Conservation (phyloP, 257 asterid genomes). For the Leonotis leonurus region DNA sequence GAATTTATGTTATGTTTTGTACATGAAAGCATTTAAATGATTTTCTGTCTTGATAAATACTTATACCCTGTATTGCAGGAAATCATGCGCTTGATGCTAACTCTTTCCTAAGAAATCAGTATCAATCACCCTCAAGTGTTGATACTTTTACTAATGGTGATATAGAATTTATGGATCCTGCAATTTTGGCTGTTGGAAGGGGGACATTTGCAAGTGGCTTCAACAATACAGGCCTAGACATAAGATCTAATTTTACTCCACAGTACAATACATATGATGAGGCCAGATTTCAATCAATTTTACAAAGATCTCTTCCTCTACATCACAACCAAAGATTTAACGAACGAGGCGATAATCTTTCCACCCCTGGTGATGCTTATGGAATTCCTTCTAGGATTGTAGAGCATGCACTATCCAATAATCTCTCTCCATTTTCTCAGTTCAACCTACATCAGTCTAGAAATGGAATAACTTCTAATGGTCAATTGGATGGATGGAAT, state of each 20-base stretch:
- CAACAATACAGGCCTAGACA: constrained; percentile 46
- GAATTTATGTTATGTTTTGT: not conserved
- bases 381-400: constrained; percentile 58
- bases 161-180: constrained; percentile 92
- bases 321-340: constrained; percentile 62
- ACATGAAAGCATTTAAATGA: not conserved
- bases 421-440: constrained; percentile 55
- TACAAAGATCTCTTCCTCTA: constrained; percentile 60
- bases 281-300: constrained; percentile 51
- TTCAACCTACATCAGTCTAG: constrained; percentile 52
- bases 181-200: constrained; percentile 94
- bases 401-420: constrained; percentile 58
- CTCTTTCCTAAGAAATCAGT: constrained; percentile 51
- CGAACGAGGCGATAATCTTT: constrained; percentile 39
- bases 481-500: constrained; percentile 87
- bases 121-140: constrained; percentile 44
- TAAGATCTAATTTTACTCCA: constrained; percentile 49
- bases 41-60: not conserved
- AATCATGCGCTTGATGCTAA: constrained; percentile 42
- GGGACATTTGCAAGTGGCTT: constrained; percentile 63
- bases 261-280: constrained; percentile 63
- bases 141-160: constrained; percentile 48
- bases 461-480: constrained; percentile 54
- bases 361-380: constrained; percentile 46
- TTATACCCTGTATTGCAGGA: constrained; percentile 42